Conservation (phyloP, 441 rosid species). For the Raphanus hybrid region DNA sequence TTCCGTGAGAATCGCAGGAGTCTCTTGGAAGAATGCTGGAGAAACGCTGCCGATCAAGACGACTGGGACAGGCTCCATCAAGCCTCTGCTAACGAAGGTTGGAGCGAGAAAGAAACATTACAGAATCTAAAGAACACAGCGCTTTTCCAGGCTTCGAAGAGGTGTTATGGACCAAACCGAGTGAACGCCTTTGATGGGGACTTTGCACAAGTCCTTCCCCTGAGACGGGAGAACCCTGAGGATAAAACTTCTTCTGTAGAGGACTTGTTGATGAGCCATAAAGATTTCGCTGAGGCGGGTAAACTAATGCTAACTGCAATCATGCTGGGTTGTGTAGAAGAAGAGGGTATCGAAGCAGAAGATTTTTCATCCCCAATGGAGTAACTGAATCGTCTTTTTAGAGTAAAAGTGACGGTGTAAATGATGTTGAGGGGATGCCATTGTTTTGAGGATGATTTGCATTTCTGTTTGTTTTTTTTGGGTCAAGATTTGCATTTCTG, state of each 20-base stretch:
- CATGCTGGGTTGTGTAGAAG: constrained; percentile 65
- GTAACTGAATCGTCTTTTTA: constrained; percentile 22
- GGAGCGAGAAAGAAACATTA: constrained; percentile 86
- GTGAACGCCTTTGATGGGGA: constrained; percentile 75
- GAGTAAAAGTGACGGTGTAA: constrained; percentile 16
- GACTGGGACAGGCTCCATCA: constrained; percentile 77
- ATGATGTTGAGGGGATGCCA: constrained; percentile 20
- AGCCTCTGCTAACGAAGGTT: constrained; percentile 70
- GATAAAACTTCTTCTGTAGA: constrained; percentile 65
- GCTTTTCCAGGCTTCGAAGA: constrained; percentile 76
- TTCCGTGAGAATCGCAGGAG: constrained; percentile 68
- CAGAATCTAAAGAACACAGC: constrained; percentile 64
- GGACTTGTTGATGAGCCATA: constrained; percentile 82
- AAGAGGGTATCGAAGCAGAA: constrained; percentile 42
- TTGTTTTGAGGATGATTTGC: constrained; percentile 19
- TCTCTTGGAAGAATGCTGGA: constrained; percentile 92
- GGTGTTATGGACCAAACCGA: constrained; percentile 67
- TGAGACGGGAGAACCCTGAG: constrained; percentile 60
- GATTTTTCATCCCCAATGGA: constrained; percentile 56
- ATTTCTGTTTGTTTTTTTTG: too few relatives aligned
- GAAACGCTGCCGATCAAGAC: constrained; percentile 75
- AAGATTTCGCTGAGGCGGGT: constrained; percentile 83
- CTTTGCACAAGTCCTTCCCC: constrained; percentile 66
- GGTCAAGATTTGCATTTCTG: not conserved
- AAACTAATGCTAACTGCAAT: constrained; percentile 85